Percentiles rank a stretch among this genome's conserved stretches.
Conservation (phyloP, 805 yeast genomes). For the Saccharomycopsis sp. region DNA sequence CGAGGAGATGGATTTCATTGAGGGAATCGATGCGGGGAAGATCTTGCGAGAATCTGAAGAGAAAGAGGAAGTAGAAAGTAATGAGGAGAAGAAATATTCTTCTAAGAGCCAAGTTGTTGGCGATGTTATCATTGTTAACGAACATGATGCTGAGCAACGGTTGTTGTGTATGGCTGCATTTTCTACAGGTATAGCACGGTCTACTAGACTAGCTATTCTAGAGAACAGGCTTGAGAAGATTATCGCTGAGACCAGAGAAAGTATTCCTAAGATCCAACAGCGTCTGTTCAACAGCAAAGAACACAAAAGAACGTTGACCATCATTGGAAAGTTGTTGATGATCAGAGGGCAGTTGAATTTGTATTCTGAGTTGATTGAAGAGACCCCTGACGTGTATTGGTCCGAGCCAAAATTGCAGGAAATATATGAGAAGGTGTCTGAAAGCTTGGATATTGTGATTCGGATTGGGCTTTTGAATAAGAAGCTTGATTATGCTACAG, state of each 20-base stretch:
- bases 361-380: constrained; percentile 79
- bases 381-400: constrained; percentile 89
- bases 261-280: constrained; percentile 42
- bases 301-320: constrained; percentile 47
- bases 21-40: constrained; percentile 25
- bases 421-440: constrained; percentile 65
- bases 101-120: constrained; percentile 47
- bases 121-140: constrained; percentile 65
- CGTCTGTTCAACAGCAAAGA: constrained; percentile 8
- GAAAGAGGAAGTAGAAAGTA: constrained; percentile 16
- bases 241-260: constrained; percentile 50
- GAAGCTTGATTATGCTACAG: constrained; percentile 85
- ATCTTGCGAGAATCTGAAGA: constrained; percentile 13
- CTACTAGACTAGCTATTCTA: constrained; percentile 76
- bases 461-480: constrained; percentile 75
- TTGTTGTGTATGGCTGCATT: constrained; percentile 80
- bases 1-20: constrained; percentile 82
- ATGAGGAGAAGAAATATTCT: constrained; percentile 16
- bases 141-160: constrained; percentile 38
- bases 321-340: constrained; percentile 69
- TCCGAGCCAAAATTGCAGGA: constrained; percentile 79
- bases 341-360: constrained; percentile 78
- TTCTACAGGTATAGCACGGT: constrained; percentile 79
- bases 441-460: constrained; percentile 66
- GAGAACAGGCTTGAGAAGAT: constrained; percentile 69